Evolutionary conservation across 768 basidiomycete genomes (phyloP).

Genomic region (Tulasnella sp.): DNA sequence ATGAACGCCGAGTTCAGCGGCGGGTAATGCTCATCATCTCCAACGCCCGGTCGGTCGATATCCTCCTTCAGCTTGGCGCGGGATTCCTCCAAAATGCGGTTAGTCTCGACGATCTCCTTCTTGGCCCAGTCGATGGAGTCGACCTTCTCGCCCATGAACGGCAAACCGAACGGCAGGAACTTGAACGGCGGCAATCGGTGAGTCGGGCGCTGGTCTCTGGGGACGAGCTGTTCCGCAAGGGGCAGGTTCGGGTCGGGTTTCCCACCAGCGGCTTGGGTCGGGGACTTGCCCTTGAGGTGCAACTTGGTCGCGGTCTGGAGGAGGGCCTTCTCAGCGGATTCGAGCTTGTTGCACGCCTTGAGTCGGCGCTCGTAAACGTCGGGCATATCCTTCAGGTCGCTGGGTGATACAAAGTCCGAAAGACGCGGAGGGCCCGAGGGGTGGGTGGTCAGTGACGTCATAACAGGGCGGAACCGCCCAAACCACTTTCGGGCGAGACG

Average conservation of each 20-base stretch:
- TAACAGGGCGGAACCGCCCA: not conserved
- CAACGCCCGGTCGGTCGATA: constrained; percentile 8
- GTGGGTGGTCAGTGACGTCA: not conserved
- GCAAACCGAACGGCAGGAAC: constrained; percentile 40
- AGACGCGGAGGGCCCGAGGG: not conserved
- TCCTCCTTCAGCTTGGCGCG: constrained; percentile 24
- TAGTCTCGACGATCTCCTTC: constrained; percentile 53
- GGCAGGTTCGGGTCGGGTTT: constrained; percentile 25
- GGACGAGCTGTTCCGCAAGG: constrained; percentile 46
- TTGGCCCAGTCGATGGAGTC: constrained; percentile 89
- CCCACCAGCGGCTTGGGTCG: constrained; percentile 35
- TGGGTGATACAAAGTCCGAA: constrained; percentile 18
- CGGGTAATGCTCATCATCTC: constrained; percentile 12
- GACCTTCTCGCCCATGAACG: constrained; percentile 73
- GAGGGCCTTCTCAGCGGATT: constrained; percentile 71
- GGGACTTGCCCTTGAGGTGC: constrained; percentile 37
- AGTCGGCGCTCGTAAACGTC: constrained; percentile 67
- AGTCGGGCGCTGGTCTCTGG: constrained; percentile 60
- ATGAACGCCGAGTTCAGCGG: constrained; percentile 68
- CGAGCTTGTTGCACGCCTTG: constrained; percentile 65
- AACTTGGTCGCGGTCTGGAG: constrained; percentile 66
- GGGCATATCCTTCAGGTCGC: constrained; percentile 79
- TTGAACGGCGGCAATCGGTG: constrained; percentile 41
- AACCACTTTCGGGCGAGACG: constrained; percentile 16
- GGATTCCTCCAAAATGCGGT: constrained; percentile 40